Base-by-base conservation (phyloP, 176 grass and related monocot species). In the Pharus latifolius region DNA sequence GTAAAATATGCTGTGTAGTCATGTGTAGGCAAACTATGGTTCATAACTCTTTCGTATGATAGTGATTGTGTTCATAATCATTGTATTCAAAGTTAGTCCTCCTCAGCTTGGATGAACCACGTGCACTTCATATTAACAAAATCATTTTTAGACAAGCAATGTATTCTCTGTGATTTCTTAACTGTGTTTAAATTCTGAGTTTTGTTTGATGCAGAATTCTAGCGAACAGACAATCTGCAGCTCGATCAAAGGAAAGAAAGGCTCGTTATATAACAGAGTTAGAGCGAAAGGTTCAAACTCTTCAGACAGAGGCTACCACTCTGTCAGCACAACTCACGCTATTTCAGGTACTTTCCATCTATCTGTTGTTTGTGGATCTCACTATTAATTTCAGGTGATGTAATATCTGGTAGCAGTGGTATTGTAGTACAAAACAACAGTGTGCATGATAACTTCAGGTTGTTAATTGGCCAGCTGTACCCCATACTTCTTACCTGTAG, bases 201-300 rank as follows among this genome's bases (percentile, higher is more conserved):
- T 76, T 76, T 22, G 2, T 60, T 62, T 72, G 27, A 32, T 83
- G 57, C 81, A 97, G 89, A 89, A 90, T 97, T 69, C 30, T 97
- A 65, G 93, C 93, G 15, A 97, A 97, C 70, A 85, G 93, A n/a
- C 83, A 92, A 35, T 97, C 93, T 63, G 89, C 93, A 66, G 83
- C 93, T 25, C 89, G 93, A 20, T 97, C 93, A 46, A 97, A 97
- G 69, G 93, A 97, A 84, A 87, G 87, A 77, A 92, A 87, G 67
- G 82, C 81, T 72, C 70, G 93, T 73, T 97, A 97, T 87, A 89
- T 97, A 69, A 78, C 59, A 73, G 89, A 97, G 72, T 66, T 97
- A 49, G 93, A 97, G 61, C 60, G 82, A 67, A 92, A 97, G 67
- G 89, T 96, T 67, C 93, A 96, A 60, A 87, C 78, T 78, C 81